phyloP scores from a whole-genome alignment of 345 rosid species.

The Corchorus capsularis region DNA sequence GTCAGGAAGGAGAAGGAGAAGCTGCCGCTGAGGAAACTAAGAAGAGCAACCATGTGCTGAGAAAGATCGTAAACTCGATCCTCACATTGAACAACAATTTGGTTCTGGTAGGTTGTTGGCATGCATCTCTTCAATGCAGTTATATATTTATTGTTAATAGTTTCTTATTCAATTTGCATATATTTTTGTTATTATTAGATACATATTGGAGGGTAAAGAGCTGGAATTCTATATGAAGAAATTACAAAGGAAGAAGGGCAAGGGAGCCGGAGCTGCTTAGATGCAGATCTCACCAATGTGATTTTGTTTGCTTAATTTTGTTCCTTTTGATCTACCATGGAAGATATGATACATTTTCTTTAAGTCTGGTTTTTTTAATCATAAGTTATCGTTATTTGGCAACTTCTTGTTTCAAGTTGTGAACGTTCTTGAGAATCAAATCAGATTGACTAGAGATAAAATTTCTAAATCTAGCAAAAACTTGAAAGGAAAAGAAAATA shows the following conservation, averaged over 20 bases:
- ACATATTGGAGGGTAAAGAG: constrained; percentile 43
- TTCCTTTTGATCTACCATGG: background rate
- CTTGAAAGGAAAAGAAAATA: too few species aligned
- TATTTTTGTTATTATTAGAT: constrained; percentile 8
- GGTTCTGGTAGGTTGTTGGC: constrained; percentile 54
- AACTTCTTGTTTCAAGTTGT: background rate
- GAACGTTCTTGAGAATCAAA: too few species aligned
- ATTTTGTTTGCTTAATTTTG: constrained; percentile 8
- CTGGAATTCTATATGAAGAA: constrained; percentile 40
- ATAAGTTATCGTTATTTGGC: background rate
- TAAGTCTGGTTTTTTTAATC: background rate
- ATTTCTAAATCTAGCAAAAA: too few species aligned
- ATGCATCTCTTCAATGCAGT: constrained; percentile 42
- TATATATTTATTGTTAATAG: background rate
- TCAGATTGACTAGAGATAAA: too few species aligned
- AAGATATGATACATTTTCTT: background rate
- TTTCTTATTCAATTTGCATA: background rate
- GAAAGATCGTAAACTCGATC: constrained; percentile 50
- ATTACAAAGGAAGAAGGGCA: constrained; percentile 44
- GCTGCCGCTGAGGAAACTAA: constrained; percentile 43
- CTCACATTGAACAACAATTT: constrained; percentile 58
- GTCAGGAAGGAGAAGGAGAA: constrained; percentile 46
- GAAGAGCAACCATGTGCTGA: constrained; percentile 53
- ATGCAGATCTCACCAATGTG: constrained; percentile 1
- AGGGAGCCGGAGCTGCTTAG: constrained; percentile 40